Base-by-base conservation (phyloP, 768 basidiomycete species). In the Boletus tomentosulus region DNA sequence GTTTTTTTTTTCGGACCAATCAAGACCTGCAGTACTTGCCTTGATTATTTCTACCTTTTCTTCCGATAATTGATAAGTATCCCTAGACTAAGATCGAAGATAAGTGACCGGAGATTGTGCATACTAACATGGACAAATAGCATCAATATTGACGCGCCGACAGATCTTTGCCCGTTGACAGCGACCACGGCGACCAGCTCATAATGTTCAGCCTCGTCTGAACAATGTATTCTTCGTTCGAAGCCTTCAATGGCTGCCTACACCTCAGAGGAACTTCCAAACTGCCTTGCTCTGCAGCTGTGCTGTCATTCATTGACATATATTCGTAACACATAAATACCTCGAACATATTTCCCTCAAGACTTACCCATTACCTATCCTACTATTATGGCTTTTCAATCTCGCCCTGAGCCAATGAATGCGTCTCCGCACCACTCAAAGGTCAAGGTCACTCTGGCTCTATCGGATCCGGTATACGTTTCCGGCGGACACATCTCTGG, bases 361-460 rank as follows among this genome's bases (percentile, higher is more conserved):
- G 4, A 16, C 30, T 13, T 28, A 19, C n/a, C n/a, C 28, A 6
- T 41, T 22, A 33, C 45, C 33, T 24, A 9, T 38, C 25, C 28
- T 16, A 30, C 49, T 24, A 44, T 24, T 44, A 72, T 71, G 66
- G 65, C 72, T 16, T 57, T 49, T 10, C 72, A 72, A 51, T 69
- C 73, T 16, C 66, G 73, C 44, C 72, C 75, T 6, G 79, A 78
- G 71, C 86, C 87, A 12, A 92, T 92, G 89, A 92, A 92, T 71
- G 84, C 86, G 30, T 81, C 83, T n/a, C 78, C 84, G 1, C 76
- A 85, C 66, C 90, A 92, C 67, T 74, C 88, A 27, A 92, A 90
- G 71, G 81, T 92, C 67, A 88, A 80, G 67, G 79, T 88, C 15
- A 77, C 85, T 12, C 65, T 87, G 19, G 77, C 74, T 7, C 73